Base-by-base conservation (phyloP, 2,329 filamentous ascomycete genomes). In the Penicillium aurantiogriseum region DNA sequence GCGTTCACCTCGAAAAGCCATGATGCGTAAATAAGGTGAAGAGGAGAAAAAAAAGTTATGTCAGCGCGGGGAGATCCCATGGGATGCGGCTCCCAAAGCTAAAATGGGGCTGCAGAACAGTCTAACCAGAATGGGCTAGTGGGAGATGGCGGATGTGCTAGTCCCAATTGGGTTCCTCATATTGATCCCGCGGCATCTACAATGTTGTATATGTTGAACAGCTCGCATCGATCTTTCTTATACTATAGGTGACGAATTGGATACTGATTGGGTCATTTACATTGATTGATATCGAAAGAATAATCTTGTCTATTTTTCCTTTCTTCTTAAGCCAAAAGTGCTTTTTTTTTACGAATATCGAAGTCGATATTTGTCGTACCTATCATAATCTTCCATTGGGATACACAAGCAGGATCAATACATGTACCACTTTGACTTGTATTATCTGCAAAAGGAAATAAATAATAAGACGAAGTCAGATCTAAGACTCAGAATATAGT, bases 1-100 rank as follows among this genome's bases (percentile, higher is more conserved):
- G 51, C 83, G 80, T 65, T 88, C 81, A 43, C 87, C 86, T 57
- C 79, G 77, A 44, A 85, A 76, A 63, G 75, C 78, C 80, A 83
- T 78, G 71, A 61, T 61, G 58, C 10, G 21, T 33, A 40, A 21
- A 23, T 44, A 25, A 25, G 45, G 36, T 23, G 19, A 29, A 31
- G 49, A 48, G 43, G 39, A 44, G 29, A 61, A 59, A 63, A 57
- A 42, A 57, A 59, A 64, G 63, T 67, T 63, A 66, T 63, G 67
- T 67, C 65, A 66, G 62, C 59, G 61, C 61, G 63, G 63, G 63
- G 65, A 61, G 65, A 62, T 74, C 19, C 45, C 45, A 36, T 11
- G 31, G 31, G 19, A 48, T 48, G 73, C 68, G 73, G 73, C 73
- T 75, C 71, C 72, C 73, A 73, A 75, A 68, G 63, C 64, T 73